Evolutionary conservation across 805 yeast species (phyloP), one percentile per base, ranked within the genome.

Genomic region (Grigorovia humatica): DNA sequence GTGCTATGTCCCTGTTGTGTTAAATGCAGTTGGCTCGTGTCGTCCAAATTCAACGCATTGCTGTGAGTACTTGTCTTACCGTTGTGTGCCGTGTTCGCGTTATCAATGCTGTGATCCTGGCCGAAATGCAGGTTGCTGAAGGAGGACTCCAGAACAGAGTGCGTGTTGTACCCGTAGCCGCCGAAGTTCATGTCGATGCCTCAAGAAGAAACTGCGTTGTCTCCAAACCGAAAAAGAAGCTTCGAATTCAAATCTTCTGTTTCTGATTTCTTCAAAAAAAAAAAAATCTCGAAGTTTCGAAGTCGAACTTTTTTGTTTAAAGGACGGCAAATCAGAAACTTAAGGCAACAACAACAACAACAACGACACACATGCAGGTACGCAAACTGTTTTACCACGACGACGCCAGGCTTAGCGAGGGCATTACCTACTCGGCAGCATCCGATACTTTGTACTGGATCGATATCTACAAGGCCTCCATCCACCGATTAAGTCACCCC

Each of bases 391-490:
- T 51, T 38, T 60, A 57, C 42, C 55, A 54, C 23, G 55, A 55
- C 1, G 59, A 53, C 48, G 59, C 66, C 9, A 56, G 84, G 51
- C 69, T 85, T 4, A 70, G 81, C 9, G 93, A 85, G 62, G 90
- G 90, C 17, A 70, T 83, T 57, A 77, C 85, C 2, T 83, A 81
- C 62, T 79, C 82, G 54, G 72, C 73, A 2, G 70, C 76, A 44
- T 80, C 80, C 59, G 71, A 79, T 59, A 69, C 83, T 0, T 56
- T 72, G 19, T 56, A 68, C 23, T 73, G 76, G 76, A 71, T 72
- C 7, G 76, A 73, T 57, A 72, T 73, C 48, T 69, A 64, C 48
- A 62, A 59, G 49, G 69, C 69, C 1, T 60, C 64, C 45, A 59
- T 73, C 69, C 62, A 71, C 74, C 54, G 59, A 50, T 64, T 69